Evolutionary conservation across 1,284 basidiomycete genomes (phyloP), one percentile per base, ranked within the genome.

Genomic region (Sphaerobolus stellatus): DNA sequence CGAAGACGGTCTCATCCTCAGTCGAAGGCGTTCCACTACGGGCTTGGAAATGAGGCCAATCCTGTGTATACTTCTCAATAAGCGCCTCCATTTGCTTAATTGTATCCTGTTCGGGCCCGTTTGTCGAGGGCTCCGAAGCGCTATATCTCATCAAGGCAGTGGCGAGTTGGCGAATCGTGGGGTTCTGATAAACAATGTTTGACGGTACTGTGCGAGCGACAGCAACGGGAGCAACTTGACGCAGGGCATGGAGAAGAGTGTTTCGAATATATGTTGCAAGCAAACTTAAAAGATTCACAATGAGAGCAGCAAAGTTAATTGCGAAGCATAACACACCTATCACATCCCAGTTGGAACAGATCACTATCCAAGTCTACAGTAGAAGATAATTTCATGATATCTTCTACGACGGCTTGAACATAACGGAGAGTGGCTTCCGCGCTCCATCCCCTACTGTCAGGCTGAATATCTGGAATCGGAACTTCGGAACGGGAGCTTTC

Each of bases 191-290:
- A 20, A 76, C 66, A 31, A 76, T 61, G 45, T 66, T 71, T 18
- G 54, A 67, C 3, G 29, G 49, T 36, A 56, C 18, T 24, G 16
- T 33, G 8, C 27, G 57, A 50, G 44, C 49, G 58, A 30, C 24
- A 48, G 58, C 33, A 50, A 49, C 20, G 47, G 62, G 33, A 58
- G 57, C n/a, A 45, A n/a, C 28, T 60, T 58, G 2, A 54, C 64
- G 61, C 4, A 76, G 57, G 7, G 69, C 71, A 2, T 64, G 61
- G 4, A 73, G 57, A 34, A 79, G 61, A 4, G 69, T 66, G 51
- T 73, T 73, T 6, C 74, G 69, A 27, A 79, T 75, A 62, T 71
- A 72, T 0, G 72, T 75, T 3, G 73, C 77, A 58, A 73, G 73
- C 25, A 77, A 56, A 59, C 78, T 78, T 27, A n/a, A 49, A 48